These are phyloP conservation scores for Colletotrichum viniferum DNA, from an alignment of 2,329 filamentous ascomycete genomes.

Conservation along the genomic window DNA sequence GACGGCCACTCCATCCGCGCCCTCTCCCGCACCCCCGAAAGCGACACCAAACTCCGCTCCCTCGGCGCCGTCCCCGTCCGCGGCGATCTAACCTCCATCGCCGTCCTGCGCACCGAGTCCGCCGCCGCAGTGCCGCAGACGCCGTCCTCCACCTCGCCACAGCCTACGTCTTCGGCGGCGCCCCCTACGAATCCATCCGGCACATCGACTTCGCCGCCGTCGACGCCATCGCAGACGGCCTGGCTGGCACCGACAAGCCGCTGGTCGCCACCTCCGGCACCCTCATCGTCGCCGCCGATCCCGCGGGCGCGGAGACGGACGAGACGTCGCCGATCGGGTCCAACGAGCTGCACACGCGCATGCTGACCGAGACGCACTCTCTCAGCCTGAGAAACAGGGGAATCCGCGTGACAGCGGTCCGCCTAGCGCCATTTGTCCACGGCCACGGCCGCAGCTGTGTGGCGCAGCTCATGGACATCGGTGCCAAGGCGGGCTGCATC, in stretches of 20 bases:
- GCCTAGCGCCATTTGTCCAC: neutral
- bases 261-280: slow-evolving; percentile 39
- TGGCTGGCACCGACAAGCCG: neutral
- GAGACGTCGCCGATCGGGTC: slow-evolving; percentile 25
- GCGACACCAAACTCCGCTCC: slow-evolving; percentile 37
- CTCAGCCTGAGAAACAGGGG: accelerated
- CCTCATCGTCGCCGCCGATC: slow-evolving; percentile 24
- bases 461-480: neutral
- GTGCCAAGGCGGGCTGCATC: neutral
- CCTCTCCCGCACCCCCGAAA: slow-evolving; percentile 19
- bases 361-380: neutral
- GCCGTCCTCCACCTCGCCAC: slow-evolving; percentile 47
- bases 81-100: slow-evolving; percentile 41
- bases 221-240: slow-evolving; percentile 35
- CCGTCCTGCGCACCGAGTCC: slow-evolving; percentile 40
- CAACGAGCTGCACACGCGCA: neutral
- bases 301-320: slow-evolving; percentile 31
- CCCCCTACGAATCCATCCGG: slow-evolving; percentile 26
- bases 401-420: neutral
- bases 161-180: slow-evolving; percentile 33
- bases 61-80: slow-evolving; percentile 43
- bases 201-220: slow-evolving; percentile 38
- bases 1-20: slow-evolving; percentile 40
- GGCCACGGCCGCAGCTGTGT: neutral
- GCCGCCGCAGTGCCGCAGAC: slow-evolving; percentile 43